These are phyloP conservation scores for Metarhizium album DNA, from an alignment of 2,329 filamentous ascomycete genomes.

Conservation along the genomic window DNA sequence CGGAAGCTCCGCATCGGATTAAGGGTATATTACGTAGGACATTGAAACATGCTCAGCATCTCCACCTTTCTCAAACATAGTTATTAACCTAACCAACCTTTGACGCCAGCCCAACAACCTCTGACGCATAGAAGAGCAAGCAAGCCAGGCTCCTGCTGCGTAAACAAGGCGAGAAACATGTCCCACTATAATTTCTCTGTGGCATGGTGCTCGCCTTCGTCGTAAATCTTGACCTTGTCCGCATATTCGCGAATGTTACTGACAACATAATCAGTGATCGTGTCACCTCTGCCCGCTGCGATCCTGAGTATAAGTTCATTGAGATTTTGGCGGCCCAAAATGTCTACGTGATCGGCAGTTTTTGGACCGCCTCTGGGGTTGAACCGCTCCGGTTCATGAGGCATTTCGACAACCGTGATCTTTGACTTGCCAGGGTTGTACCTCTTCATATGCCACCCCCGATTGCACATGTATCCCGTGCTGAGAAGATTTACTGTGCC, in stretches of 20 bases:
- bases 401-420: slow-evolving; percentile 88
- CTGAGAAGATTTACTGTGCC: slow-evolving; percentile 92
- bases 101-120: neutral
- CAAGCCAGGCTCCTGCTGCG: neutral
- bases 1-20: no score
- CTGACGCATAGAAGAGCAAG: neutral
- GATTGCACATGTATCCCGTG: slow-evolving; percentile 92
- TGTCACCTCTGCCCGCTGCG: slow-evolving; percentile 72
- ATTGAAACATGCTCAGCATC: neutral
- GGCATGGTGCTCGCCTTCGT: slow-evolving; percentile 34
- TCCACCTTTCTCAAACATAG: neutral
- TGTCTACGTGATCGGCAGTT: slow-evolving; percentile 89
- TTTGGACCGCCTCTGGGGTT: slow-evolving; percentile 64
- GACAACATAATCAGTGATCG: slow-evolving; percentile 65
- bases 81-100: neutral
- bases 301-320: slow-evolving; percentile 86
- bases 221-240: slow-evolving; percentile 70
- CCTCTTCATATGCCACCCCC: slow-evolving; percentile 84
- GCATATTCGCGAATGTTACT: slow-evolving; percentile 79
- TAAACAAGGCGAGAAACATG: neutral
- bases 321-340: slow-evolving; percentile 74
- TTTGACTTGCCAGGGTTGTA: slow-evolving; percentile 82
- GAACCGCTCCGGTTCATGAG: slow-evolving; percentile 87
- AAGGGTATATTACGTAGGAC: neutral
- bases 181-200: neutral